Percentiles rank a stretch among this genome's conserved stretches.
phyloP scores from a whole-genome alignment of 2,329 filamentous ascomycete genomes.

The Fusarium solani-melongenae region DNA sequence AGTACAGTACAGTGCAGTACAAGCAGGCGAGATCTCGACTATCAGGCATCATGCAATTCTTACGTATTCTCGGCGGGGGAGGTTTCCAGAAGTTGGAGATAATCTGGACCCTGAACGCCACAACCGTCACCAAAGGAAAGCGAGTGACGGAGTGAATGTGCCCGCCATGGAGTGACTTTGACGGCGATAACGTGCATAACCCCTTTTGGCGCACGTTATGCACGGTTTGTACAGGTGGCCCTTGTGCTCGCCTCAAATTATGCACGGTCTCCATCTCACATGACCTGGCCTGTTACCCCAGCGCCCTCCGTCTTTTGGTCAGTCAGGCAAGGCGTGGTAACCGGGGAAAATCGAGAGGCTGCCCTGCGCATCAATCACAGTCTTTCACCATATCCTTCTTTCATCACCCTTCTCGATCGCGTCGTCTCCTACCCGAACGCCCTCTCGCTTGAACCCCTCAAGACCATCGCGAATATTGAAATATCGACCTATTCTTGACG shows the following conservation, averaged over 20 bases:
- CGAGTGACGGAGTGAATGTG: background rate
- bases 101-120: slow-evolving; percentile 20
- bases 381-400: slow-evolving; percentile 23
- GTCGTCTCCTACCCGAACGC: slow-evolving; percentile 14
- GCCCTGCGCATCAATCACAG: slow-evolving; percentile 33
- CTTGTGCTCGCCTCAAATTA: slow-evolving; percentile 24
- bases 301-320: slow-evolving; percentile 12
- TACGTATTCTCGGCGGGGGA: background rate
- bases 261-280: slow-evolving; percentile 45
- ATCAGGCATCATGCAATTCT: background rate
- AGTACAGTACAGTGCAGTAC: background rate
- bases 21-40: background rate
- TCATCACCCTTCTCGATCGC: slow-evolving; percentile 30
- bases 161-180: background rate
- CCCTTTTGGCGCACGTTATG: slow-evolving; percentile 2
- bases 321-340: slow-evolving; percentile 9
- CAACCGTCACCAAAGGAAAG: slow-evolving; percentile 5
- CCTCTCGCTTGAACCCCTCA: background rate
- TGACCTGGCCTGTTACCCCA: slow-evolving; percentile 44
- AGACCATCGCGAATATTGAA: slow-evolving; percentile 4
- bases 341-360: slow-evolving; percentile 32
- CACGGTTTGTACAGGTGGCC: background rate
- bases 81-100: background rate
- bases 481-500: slow-evolving; percentile 1
- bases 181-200: slow-evolving; percentile 1